A percentile compares a stretch with the other conserved stretches of the same genome.
Conservation (phyloP, 345 rosid species). For the Salix arbutifolia region DNA sequence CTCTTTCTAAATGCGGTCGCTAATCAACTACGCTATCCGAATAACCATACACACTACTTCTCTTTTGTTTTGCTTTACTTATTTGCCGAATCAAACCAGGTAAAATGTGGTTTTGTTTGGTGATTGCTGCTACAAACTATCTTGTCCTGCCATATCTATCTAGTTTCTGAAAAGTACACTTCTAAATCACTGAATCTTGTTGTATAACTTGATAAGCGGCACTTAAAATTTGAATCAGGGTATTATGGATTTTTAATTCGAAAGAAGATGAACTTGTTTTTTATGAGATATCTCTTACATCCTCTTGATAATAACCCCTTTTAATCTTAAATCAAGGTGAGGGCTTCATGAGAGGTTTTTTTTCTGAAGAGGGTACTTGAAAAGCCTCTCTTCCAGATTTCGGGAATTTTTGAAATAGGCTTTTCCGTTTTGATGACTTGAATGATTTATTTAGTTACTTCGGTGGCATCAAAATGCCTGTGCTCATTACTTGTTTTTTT, state of each 20-base stretch:
- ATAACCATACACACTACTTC: slow-evolving; percentile 96
- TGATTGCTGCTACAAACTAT: background rate
- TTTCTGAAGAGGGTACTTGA: background rate
- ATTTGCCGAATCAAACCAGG: slow-evolving; percentile 84
- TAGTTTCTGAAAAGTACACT: background rate
- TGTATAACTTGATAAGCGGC: background rate
- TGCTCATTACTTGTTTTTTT: background rate
- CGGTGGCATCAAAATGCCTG: background rate
- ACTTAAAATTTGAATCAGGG: background rate
- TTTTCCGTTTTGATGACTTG: background rate
- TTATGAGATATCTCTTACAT: background rate
- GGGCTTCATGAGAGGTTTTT: background rate
- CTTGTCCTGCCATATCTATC: background rate
- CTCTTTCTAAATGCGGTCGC: slow-evolving; percentile 90
- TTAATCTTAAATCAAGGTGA: background rate
- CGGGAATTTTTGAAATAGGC: background rate
- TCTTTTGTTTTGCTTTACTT: slow-evolving; percentile 84
- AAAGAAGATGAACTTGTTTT: background rate
- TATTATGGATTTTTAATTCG: background rate
- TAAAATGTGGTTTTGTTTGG: slow-evolving; percentile 5
- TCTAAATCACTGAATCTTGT: background rate
- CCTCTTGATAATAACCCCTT: background rate
- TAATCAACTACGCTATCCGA: slow-evolving; percentile 95
- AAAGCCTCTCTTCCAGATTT: background rate
- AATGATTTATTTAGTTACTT: background rate